Evolutionary conservation across 2,329 filamentous ascomycete genomes (phyloP).

Genomic region (Alternaria burnsii): DNA sequence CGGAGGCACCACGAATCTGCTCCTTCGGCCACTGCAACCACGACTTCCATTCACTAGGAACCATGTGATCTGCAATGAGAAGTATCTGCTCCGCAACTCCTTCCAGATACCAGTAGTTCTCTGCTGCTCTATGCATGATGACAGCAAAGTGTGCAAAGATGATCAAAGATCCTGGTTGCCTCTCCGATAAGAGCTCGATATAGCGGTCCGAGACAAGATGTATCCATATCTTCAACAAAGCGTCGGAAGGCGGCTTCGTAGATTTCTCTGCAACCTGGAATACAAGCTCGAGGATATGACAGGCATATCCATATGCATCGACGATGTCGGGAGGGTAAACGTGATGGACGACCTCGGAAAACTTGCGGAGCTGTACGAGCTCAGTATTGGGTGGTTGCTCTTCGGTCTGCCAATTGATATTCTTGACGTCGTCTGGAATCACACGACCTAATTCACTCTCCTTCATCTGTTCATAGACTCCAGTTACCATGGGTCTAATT

Average conservation of each 20-base stretch:
- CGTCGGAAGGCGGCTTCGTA: slow-evolving; percentile 29
- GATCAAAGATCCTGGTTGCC: slow-evolving; percentile 45
- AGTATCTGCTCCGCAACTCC: slow-evolving; percentile 38
- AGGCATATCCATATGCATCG: slow-evolving; percentile 37
- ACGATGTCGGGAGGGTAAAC: slow-evolving; percentile 41
- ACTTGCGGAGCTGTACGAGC: slow-evolving; percentile 35
- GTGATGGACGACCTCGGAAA: slow-evolving; percentile 33
- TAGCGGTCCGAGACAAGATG: slow-evolving; percentile 36
- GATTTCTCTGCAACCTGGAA: slow-evolving; percentile 28
- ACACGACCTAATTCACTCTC: slow-evolving; percentile 25
- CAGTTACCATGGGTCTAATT: slow-evolving; percentile 35
- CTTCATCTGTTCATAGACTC: slow-evolving; percentile 25
- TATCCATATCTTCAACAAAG: slow-evolving; percentile 40
- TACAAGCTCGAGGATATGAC: slow-evolving; percentile 31
- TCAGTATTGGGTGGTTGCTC: slow-evolving; percentile 30
- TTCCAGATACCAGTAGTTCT: slow-evolving; percentile 38
- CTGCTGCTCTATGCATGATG: slow-evolving; percentile 33
- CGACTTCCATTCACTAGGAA: slow-evolving; percentile 36
- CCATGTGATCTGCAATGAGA: slow-evolving; percentile 31
- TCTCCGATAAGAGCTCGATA: slow-evolving; percentile 38
- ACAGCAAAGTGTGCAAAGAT: slow-evolving; percentile 51
- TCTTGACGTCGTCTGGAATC: slow-evolving; percentile 33
- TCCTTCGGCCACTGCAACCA: slow-evolving; percentile 43
- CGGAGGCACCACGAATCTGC: slow-evolving; percentile 26
- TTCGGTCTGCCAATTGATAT: slow-evolving; percentile 24